Percentiles rank a stretch among this genome's conserved stretches.
These are phyloP conservation scores for Choiromyces venosus DNA, from an alignment of 495 filamentous ascomycete genomes.

Conservation along the genomic window DNA sequence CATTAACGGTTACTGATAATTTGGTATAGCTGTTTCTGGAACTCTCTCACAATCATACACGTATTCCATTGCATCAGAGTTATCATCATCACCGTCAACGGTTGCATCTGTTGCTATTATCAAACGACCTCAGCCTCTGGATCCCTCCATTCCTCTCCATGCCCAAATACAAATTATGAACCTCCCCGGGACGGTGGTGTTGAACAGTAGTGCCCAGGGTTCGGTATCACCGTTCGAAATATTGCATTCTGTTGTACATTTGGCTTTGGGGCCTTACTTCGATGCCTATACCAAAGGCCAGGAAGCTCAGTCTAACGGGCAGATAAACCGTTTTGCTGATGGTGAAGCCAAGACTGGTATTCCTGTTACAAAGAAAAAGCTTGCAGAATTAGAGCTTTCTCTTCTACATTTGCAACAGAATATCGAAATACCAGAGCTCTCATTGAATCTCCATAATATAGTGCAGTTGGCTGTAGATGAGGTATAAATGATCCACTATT, in stretches of 20 bases:
- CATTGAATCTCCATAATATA: slow-evolving; percentile 75
- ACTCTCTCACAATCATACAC: slow-evolving; percentile 49
- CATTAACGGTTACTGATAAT: background rate
- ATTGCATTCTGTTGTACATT: slow-evolving; percentile 79
- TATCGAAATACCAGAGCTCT: slow-evolving; percentile 89
- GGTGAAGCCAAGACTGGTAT: slow-evolving; percentile 80
- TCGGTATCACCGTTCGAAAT: slow-evolving; percentile 82
- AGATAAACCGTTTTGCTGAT: slow-evolving; percentile 54
- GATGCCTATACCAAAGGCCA: slow-evolving; percentile 87
- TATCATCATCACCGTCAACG: slow-evolving; percentile 70
- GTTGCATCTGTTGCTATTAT: slow-evolving; percentile 79
- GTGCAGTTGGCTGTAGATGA: slow-evolving; percentile 77
- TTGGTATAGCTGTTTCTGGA: slow-evolving; percentile 15
- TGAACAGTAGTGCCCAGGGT: slow-evolving; percentile 58
- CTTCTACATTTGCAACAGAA: slow-evolving; percentile 91
- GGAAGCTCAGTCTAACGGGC: slow-evolving; percentile 59
- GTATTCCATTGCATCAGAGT: slow-evolving; percentile 74
- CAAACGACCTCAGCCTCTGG: slow-evolving; percentile 81
- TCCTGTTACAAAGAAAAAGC: slow-evolving; percentile 90
- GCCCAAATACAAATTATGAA: slow-evolving; percentile 88
- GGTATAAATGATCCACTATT: slow-evolving; percentile 19
- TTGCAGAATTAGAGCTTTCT: slow-evolving; percentile 85
- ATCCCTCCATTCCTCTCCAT: slow-evolving; percentile 67
- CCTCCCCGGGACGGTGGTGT: slow-evolving; percentile 68
- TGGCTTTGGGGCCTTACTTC: slow-evolving; percentile 86